Percentiles rank a stretch among this genome's conserved stretches.
These are phyloP conservation scores for Fraxinus ornus DNA, from an alignment of 305 asterid species.

Conservation along the genomic window DNA sequence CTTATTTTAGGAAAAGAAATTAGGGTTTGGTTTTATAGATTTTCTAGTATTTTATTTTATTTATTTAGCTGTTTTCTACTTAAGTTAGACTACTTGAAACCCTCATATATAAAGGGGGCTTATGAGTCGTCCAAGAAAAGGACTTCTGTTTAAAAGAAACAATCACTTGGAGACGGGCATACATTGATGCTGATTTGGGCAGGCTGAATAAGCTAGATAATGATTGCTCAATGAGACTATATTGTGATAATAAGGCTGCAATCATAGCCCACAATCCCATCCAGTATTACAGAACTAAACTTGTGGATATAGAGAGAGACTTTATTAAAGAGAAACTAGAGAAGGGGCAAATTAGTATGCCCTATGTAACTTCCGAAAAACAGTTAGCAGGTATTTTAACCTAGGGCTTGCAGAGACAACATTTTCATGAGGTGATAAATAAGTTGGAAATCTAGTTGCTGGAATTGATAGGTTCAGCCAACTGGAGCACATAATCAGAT, in stretches of 20 bases:
- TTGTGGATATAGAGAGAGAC: neutral
- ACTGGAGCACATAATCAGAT: neutral
- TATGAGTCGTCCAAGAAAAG: neutral
- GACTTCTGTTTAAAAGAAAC: neutral
- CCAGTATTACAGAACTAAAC: neutral
- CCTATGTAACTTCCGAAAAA: neutral
- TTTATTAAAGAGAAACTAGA: neutral
- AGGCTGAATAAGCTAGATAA: neutral
- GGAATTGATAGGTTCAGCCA: neutral
- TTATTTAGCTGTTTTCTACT: neutral
- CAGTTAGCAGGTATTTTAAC: neutral
- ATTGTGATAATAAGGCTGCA: neutral
- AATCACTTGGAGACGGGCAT: neutral
- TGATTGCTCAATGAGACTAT: neutral
- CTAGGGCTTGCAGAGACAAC: neutral
- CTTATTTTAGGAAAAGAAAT: neutral
- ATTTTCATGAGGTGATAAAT: neutral
- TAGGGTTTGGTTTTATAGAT: neutral
- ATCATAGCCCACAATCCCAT: neutral
- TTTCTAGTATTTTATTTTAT: neutral
- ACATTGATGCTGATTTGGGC: neutral
- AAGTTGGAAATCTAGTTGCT: neutral
- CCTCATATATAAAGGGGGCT: neutral
- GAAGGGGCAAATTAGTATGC: neutral
- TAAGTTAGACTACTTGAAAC: neutral